Evolutionary conservation across 2,329 filamentous ascomycete genomes (phyloP), one percentile per base, ranked within the genome.

Genomic region (Botrytis hyacinthi): DNA sequence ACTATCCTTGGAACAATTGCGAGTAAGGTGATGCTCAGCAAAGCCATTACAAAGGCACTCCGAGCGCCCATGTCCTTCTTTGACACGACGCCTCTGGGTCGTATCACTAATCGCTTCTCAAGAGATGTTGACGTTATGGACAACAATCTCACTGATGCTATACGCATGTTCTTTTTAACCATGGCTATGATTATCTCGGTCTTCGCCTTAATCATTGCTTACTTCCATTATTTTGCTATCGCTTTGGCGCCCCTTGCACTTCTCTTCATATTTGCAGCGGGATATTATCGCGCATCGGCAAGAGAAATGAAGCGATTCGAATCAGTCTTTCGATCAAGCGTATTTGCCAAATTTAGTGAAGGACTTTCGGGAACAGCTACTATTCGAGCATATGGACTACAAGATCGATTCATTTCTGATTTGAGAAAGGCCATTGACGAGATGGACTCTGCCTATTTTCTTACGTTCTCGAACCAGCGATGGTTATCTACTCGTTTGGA

Each of bases 111-210:
- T 82, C 93, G 96, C 26, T 98, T 98, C 83, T 97, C 94, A 46
- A 92, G 95, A 78, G 96, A 99, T 80, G 93, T 98, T 59, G 94
- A 98, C 80, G 93, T 96, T 73, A 97, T 98, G 94, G 96, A 98
- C 83, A 97, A 97, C 82, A 93, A 91, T 73, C 84, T 98, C 61
- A 92, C 92, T 0, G 95, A 98, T 79, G 92, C 93, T 5, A 93
- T 98, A 83, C 90, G 95, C 76, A 97, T 98, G 90, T 98, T 95
- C 84, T 91, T 95, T 78, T 84, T 98, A 78, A 97, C 94, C 1
- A 83, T 97, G 78, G 91, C 89, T 57, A 93, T 92, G 87, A 94
- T 97, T 77, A 85, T 91, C 2, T 91, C 92, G 7, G 93, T 97
- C 51, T 97, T 98, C 80, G 89, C 91, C 60, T 87, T 98, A 77